Base-by-base conservation (phyloP, 2,329 filamentous ascomycete genomes). In the Fusarium camptoceras region DNA sequence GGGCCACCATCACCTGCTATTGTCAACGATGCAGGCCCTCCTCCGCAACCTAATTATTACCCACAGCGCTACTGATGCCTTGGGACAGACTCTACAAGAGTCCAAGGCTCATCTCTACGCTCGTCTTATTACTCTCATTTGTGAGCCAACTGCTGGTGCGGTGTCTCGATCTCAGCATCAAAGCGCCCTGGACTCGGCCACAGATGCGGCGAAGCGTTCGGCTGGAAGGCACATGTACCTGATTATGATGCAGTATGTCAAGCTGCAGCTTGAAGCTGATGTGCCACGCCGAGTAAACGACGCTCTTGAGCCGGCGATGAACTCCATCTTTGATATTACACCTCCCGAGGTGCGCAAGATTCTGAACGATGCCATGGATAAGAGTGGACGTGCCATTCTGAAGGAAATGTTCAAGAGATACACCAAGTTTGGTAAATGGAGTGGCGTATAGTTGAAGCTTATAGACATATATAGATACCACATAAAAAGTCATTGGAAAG, bases 401-500 rank as follows among this genome's bases (percentile, higher is more conserved):
- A 82, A 82, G 69, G 84, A 86, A 63, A 81, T 90, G 81, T 89
- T 85, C 67, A 86, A 84, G 73, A 81, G 85, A 76, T 91, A 88
- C 76, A 82, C 83, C 75, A 87, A 84, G 78, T 90, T 89, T 81
- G 88, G 88, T 43, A 89, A 89, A 81, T 90, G 88, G 88, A 88
- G 80, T 54, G 87, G 87, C 34, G 83, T 89, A 25, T 88, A 82
- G 70, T 54, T 46, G 28, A 28, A 12, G 9, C 50, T 56, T 57
- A 54, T 47, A 71, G 53, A 55, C 53, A 41, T 48, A 58, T 53
- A 68, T 63, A 62, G 58, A 75, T 70, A 75, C 66, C 66, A 69
- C 34, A 54, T 48, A 22, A 54, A 55, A 58, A 65, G 62, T 65
- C 39, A 55, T 28, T 41, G 51, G 51, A 60, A 46, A 64, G 63